Conservation (phyloP, 768 basidiomycete genomes). For the Xerocomus spinulosus region DNA sequence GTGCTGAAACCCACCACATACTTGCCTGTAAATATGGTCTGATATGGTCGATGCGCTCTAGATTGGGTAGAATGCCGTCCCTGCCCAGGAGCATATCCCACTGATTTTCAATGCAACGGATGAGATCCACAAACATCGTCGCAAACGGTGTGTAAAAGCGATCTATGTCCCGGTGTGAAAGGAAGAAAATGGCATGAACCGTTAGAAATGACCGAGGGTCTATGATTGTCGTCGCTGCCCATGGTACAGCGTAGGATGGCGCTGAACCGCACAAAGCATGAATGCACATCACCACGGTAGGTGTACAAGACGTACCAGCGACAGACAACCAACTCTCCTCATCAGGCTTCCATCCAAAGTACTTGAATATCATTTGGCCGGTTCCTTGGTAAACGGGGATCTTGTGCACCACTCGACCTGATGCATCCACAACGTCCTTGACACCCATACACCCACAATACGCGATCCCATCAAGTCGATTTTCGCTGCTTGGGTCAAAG, state of each 20-base stretch:
- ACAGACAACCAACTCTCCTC: conserved; percentile 7
- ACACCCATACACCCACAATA: not conserved
- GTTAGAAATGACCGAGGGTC: conserved; percentile 15
- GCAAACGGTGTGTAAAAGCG: conserved; percentile 1
- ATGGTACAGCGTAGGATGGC: conserved; percentile 10
- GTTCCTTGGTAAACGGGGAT: conserved; percentile 7
- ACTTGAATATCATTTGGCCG: not conserved
- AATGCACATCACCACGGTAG: not conserved
- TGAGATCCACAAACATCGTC: conserved; percentile 9
- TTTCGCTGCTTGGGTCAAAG: not conserved
- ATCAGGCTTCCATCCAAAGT: conserved; percentile 4
- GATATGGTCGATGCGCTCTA: conserved; percentile 10
- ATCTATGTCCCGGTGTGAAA: conserved; percentile 1
- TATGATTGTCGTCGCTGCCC: conserved; percentile 11
- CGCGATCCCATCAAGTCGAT: not conserved
- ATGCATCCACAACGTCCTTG: not conserved
- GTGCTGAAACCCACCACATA: not conserved
- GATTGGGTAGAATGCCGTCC: conserved; percentile 13
- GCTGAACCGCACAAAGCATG: conserved; percentile 2
- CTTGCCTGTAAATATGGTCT: conserved; percentile 13
- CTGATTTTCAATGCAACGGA: conserved; percentile 14
- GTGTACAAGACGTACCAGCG: not conserved
- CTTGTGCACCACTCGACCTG: conserved; percentile 2
- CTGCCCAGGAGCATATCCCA: conserved; percentile 17
- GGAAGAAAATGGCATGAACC: conserved; percentile 21